phyloP scores from a whole-genome alignment of 345 rosid genomes.

The Sisymbrium irio region DNA sequence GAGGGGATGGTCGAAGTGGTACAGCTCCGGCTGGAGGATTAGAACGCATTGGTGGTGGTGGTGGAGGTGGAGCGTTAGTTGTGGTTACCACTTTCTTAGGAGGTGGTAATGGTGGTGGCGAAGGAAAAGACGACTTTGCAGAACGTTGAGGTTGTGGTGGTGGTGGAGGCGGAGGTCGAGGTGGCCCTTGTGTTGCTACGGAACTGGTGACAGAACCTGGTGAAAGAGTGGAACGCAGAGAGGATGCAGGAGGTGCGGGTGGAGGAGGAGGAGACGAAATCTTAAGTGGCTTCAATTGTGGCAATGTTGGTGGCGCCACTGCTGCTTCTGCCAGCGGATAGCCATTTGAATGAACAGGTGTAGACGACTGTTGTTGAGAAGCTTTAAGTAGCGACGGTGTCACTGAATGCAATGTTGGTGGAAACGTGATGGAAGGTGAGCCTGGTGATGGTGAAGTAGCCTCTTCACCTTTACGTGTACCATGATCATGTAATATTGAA shows the following conservation, averaged over 20 bases:
- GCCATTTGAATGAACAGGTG: slow-evolving; percentile 15
- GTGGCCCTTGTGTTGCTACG: slow-evolving; percentile 23
- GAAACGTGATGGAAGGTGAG: slow-evolving; percentile 24
- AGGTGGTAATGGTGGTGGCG: slow-evolving; percentile 34
- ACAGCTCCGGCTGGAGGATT: slow-evolving; percentile 23
- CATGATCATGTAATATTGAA: slow-evolving; percentile 72
- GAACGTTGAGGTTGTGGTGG: slow-evolving; percentile 31
- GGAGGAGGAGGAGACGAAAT: slow-evolving; percentile 31
- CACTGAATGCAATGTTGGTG: slow-evolving; percentile 27
- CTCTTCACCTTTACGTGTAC: slow-evolving; percentile 44
- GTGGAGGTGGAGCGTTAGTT: slow-evolving; percentile 48
- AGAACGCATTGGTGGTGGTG: slow-evolving; percentile 43
- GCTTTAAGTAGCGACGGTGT: slow-evolving; percentile 14
- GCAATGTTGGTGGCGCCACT: slow-evolving; percentile 19
- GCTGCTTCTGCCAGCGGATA: slow-evolving; percentile 12
- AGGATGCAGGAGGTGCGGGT: slow-evolving; percentile 15
- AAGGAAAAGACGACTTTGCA: slow-evolving; percentile 20
- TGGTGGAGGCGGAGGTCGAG: slow-evolving; percentile 27
- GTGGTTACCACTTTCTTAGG: slow-evolving; percentile 24
- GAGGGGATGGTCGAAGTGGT: slow-evolving; percentile 30
- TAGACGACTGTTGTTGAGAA: slow-evolving; percentile 11
- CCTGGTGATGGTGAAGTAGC: slow-evolving; percentile 27
- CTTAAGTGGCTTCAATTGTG: slow-evolving; percentile 15
- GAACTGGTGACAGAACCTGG: slow-evolving; percentile 8
- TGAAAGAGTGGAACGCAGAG: slow-evolving; percentile 15